Conservation (phyloP, 805 yeast genomes). For the Metschnikowia corniflorae region DNA sequence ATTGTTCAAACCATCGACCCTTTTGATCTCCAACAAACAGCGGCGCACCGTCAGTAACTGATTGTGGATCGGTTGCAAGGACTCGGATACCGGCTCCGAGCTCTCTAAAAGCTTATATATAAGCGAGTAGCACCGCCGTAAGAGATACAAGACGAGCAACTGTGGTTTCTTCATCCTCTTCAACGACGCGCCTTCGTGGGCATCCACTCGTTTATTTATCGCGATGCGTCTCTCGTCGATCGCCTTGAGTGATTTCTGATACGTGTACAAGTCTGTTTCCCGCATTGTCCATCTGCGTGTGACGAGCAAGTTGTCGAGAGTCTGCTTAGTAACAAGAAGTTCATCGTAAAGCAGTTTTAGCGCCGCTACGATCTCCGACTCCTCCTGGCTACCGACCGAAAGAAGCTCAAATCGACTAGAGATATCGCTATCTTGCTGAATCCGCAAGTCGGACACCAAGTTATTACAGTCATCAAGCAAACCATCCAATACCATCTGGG, state of each 20-base stretch:
- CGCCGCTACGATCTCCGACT: slow-evolving; percentile 25
- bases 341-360: slow-evolving; percentile 57
- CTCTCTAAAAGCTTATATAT: slow-evolving; percentile 86
- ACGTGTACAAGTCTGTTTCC: slow-evolving; percentile 87
- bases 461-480: slow-evolving; percentile 80
- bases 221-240: slow-evolving; percentile 71
- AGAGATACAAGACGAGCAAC: slow-evolving; percentile 61
- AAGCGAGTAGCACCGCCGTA: slow-evolving; percentile 87
- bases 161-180: slow-evolving; percentile 31
- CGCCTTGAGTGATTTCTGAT: slow-evolving; percentile 67
- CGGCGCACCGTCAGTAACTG: slow-evolving; percentile 89
- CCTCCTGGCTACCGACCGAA: slow-evolving; percentile 31
- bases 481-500: slow-evolving; percentile 59
- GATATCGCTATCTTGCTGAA: slow-evolving; percentile 35
- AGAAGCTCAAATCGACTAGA: slow-evolving; percentile 22
- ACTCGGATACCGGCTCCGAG: slow-evolving; percentile 93
- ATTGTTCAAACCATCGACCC: slow-evolving; percentile 88
- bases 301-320: slow-evolving; percentile 76
- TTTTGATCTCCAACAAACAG: slow-evolving; percentile 82
- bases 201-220: slow-evolving; percentile 20
- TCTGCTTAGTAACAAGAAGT: slow-evolving; percentile 62
- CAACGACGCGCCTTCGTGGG: slow-evolving; percentile 14
- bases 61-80: slow-evolving; percentile 89
- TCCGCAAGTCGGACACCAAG: slow-evolving; percentile 62
- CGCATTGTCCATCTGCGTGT: slow-evolving; percentile 98